Base-by-base conservation (phyloP, 1,139 yeast species). In the Suhomyces bokatorum region DNA sequence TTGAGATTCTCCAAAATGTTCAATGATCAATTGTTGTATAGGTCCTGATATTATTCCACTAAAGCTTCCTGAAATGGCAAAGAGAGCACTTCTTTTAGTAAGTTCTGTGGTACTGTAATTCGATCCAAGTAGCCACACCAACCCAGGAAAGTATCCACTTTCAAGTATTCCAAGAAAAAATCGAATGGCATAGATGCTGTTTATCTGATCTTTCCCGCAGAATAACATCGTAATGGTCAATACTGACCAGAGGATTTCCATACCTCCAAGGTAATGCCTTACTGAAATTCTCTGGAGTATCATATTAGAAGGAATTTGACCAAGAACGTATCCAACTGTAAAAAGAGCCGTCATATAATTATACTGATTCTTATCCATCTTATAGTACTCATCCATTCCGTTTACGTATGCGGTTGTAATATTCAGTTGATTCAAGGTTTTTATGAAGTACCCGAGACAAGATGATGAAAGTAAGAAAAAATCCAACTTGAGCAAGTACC, bases 111-210 rank as follows among this genome's bases (percentile, higher is more conserved):
- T 46, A 38, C 49, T 46, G 39, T 51, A 53, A 41, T 53, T 53
- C 8, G 56, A 53, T 1, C 56, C 56, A 20, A 53, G 47, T 6
- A 53, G 45, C 53, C 55, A 53, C 27, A 51, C 55, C 46, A 80
- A 64, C 12, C 80, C 80, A 1, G 86, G 86, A 58, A 80, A 80
- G 49, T 78, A 78, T 0, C 85, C 84, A 16, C 81, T 60, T 57
- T 82, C 88, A 1, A 76, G 66, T 10, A 80, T 59, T 0, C 87
- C 89, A 42, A 82, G 58, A 33, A 82, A 63, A 55, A 82, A 83
- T 39, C 88, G 62, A 24, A 81, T 50, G 0, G 79, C 85, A 59
- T 77, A 80, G 51, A 83, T 54, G 5, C 78, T 76, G 1, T 68
- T 54, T 7, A 80, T 61, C 31, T 53, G 56, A 16, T 58, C 50